These are phyloP conservation scores for Rhizopogon rudus DNA, from an alignment of 768 basidiomycete species.

Conservation along the genomic window DNA sequence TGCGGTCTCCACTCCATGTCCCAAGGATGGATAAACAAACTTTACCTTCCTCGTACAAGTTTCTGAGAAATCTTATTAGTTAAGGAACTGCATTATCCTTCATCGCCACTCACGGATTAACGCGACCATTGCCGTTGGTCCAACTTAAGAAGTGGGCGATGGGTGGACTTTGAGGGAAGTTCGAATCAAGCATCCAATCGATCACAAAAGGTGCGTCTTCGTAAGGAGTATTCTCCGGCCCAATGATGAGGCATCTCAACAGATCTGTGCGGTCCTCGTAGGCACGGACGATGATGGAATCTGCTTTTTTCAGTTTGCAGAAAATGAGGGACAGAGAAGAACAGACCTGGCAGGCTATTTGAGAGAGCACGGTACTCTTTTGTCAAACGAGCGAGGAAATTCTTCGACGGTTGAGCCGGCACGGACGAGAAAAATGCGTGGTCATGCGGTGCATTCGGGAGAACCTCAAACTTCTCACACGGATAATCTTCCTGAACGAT, in stretches of 20 bases:
- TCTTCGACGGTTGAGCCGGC: conserved; percentile 60
- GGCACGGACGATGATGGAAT: conserved; percentile 83
- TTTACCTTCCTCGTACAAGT: conserved; percentile 94
- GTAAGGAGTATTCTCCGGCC: conserved; percentile 93
- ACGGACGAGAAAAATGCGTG: conserved; percentile 72
- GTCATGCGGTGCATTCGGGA: conserved; percentile 71
- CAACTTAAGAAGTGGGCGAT: conserved; percentile 88
- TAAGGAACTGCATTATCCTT: not conserved
- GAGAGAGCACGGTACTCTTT: conserved; percentile 81
- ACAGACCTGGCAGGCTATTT: conserved; percentile 76
- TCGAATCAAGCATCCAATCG: conserved; percentile 85
- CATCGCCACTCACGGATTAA: conserved; percentile 68
- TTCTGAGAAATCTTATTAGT: conserved; percentile 36
- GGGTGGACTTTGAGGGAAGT: conserved; percentile 80
- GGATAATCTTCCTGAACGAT: conserved; percentile 26
- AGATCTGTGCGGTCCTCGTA: conserved; percentile 90
- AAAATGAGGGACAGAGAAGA: not conserved
- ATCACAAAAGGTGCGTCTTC: conserved; percentile 93
- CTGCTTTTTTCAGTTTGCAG: conserved; percentile 30
- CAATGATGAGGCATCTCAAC: conserved; percentile 83
- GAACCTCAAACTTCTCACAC: conserved; percentile 83
- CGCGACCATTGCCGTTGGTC: conserved; percentile 92
- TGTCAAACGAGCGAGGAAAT: conserved; percentile 69
- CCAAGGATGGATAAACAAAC: conserved; percentile 89
- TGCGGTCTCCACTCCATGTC: conserved; percentile 88